Conservation (phyloP, 495 filamentous ascomycete species). For the Penicillium herquei region DNA sequence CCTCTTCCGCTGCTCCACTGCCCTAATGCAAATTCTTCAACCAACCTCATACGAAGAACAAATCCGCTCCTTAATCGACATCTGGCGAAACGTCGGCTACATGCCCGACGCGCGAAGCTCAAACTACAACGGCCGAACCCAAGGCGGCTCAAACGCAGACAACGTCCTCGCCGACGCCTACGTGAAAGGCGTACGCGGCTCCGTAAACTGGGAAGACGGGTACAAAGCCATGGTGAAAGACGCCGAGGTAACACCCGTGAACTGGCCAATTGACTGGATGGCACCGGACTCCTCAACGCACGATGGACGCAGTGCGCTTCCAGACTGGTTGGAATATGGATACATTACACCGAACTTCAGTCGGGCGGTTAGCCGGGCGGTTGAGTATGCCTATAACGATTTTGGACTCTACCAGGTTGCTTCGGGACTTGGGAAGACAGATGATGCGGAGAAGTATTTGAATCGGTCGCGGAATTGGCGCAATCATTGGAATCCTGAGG, state of each 20-base stretch:
- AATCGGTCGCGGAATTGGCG: constrained; percentile 66
- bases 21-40: constrained; percentile 65
- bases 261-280: constrained; percentile 61
- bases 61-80: constrained; percentile 68
- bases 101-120: constrained; percentile 64
- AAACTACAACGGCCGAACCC: constrained; percentile 68
- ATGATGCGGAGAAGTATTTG: constrained; percentile 60
- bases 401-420: constrained; percentile 56
- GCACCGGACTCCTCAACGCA: constrained; percentile 63
- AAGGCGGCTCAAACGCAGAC: constrained; percentile 74
- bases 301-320: constrained; percentile 67
- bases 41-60: constrained; percentile 63
- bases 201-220: constrained; percentile 68
- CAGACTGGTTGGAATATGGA: constrained; percentile 63
- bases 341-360: constrained; percentile 63
- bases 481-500: constrained; percentile 66
- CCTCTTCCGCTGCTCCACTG: constrained; percentile 60
- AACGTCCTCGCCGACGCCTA: constrained; percentile 74
- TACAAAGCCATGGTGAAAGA: constrained; percentile 70
- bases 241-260: constrained; percentile 60
- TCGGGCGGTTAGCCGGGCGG: constrained; percentile 62
- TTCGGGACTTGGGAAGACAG: constrained; percentile 49
- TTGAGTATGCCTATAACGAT: constrained; percentile 71
- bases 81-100: constrained; percentile 66
- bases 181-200: constrained; percentile 64